Evolutionary conservation across 1,139 yeast genomes (phyloP), one percentile per base, ranked within the genome.

Genomic region (Scheffersomyces illinoinensis): DNA sequence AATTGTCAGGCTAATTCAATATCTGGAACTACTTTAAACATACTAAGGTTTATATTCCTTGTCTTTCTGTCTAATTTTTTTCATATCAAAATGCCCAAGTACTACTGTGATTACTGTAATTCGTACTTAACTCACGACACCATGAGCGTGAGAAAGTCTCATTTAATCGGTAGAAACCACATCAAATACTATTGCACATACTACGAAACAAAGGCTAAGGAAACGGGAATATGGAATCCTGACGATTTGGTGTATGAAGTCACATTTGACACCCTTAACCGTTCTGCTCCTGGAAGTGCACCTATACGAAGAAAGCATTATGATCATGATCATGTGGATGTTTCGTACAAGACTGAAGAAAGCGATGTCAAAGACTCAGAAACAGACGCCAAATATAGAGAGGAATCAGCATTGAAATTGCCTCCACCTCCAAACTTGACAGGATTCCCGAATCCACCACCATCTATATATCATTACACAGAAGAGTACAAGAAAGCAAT

Each of bases 41-140:
- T 33, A 10, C 12, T 14, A 4, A 12, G 21, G 21, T 23, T 2
- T 14, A n/a, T 20, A n/a, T 10, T 14, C 24, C n/a, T n/a, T 20
- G 2, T 20, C 12, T 10, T 26, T 33, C 21, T 17, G 17, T 10
- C 47, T 14, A 24, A 24, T 7, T 52, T 24, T 52, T 18, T 33
- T 26, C 21, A 21, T 52, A 17, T 24, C 6, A 18, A 24, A 26
- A 83, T 83, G 87, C 84, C 85, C 5, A 84, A 82, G 66, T 90
- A 88, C 72, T 90, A 89, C 74, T 93, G 98, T 75, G 96, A 90
- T 68, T 93, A 92, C 70, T 93, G 98, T 72, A 88, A 88, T 74
- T 86, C 93, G 24, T 89, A 90, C 68, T 79, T 93, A 61, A 93
- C 97, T 1, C 98, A 93, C 70, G 97, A 92, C 74, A 90, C 97